These are phyloP conservation scores for Aspergillus haitiensis DNA, from an alignment of 495 filamentous ascomycete species.

Conservation along the genomic window DNA sequence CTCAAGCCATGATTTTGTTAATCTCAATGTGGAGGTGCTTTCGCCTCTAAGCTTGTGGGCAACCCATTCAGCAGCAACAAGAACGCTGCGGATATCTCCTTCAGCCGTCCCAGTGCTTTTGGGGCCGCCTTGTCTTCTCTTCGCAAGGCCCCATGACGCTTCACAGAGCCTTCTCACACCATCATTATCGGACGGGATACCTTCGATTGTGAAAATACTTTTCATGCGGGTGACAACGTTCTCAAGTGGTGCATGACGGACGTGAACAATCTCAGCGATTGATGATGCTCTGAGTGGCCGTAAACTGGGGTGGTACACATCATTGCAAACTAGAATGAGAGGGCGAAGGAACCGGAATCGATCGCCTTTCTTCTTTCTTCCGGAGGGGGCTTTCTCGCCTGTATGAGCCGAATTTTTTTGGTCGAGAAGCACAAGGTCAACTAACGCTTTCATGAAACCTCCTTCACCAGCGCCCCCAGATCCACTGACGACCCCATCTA, in stretches of 20 bases:
- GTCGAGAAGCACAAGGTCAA: conserved; percentile 82
- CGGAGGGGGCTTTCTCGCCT: conserved; percentile 34
- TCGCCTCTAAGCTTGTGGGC: conserved; percentile 72
- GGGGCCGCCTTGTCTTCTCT: conserved; percentile 57
- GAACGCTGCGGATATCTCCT: conserved; percentile 86
- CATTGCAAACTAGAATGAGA: conserved; percentile 92
- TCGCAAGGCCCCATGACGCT: conserved; percentile 83
- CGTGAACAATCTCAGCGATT: conserved; percentile 86
- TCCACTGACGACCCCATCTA: conserved; percentile 86
- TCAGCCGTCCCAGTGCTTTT: conserved; percentile 62
- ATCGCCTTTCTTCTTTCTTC: conserved; percentile 68
- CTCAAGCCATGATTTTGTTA: conserved; percentile 86
- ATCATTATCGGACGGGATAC: conserved; percentile 80
- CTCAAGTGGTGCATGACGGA: conserved; percentile 83
- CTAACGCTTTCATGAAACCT: conserved; percentile 91
- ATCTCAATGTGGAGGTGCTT: conserved; percentile 34
- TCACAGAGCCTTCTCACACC: conserved; percentile 88
- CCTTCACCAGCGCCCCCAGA: conserved; percentile 70
- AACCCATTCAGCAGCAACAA: conserved; percentile 95
- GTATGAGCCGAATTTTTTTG: conserved; percentile 68
- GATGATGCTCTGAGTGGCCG: conserved; percentile 77
- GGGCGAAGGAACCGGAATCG: conserved; percentile 83
- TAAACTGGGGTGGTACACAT: conserved; percentile 91
- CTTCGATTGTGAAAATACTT: conserved; percentile 79
- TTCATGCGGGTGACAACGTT: conserved; percentile 83